Conservation (phyloP, 2,329 filamentous ascomycete species). For the Xenoacremonium recifei region DNA sequence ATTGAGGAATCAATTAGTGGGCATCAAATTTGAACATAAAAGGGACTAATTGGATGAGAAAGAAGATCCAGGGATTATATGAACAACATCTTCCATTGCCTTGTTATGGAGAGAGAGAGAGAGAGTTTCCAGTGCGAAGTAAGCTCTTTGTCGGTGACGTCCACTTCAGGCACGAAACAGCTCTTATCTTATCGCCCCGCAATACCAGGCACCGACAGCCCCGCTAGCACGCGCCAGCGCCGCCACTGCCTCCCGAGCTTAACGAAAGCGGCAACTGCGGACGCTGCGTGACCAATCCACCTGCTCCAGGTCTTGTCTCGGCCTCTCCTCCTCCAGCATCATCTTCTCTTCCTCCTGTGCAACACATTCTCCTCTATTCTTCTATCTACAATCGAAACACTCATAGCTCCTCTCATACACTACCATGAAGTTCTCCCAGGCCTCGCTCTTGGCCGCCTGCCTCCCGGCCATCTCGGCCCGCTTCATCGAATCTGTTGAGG, state of each 20-base stretch:
- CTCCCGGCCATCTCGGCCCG: constrained; percentile 55
- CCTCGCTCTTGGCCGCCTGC: constrained; percentile 53
- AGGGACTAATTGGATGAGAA: no score
- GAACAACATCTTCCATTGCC: no score
- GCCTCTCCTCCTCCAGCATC: constrained; percentile 7
- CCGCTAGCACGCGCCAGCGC: not conserved
- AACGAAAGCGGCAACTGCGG: not conserved
- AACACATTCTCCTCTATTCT: not conserved
- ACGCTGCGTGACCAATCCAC: not conserved
- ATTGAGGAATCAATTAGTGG: no score
- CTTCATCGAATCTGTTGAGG: constrained; percentile 54
- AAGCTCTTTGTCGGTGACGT: no score
- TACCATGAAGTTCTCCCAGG: constrained; percentile 52
- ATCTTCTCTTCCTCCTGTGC: no score
- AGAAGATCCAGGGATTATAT: no score
- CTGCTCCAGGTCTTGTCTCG: no score
- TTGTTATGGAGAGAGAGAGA: no score
- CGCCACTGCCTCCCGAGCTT: not conserved
- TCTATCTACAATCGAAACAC: no score
- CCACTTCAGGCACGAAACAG: not conserved
- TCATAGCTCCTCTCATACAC: not conserved
- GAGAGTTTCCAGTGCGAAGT: no score
- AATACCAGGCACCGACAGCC: constrained; percentile 3
- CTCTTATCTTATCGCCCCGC: not conserved
- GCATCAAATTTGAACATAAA: no score